phyloP scores from a whole-genome alignment of 768 basidiomycete genomes.

The Agaricus subrufescens region DNA sequence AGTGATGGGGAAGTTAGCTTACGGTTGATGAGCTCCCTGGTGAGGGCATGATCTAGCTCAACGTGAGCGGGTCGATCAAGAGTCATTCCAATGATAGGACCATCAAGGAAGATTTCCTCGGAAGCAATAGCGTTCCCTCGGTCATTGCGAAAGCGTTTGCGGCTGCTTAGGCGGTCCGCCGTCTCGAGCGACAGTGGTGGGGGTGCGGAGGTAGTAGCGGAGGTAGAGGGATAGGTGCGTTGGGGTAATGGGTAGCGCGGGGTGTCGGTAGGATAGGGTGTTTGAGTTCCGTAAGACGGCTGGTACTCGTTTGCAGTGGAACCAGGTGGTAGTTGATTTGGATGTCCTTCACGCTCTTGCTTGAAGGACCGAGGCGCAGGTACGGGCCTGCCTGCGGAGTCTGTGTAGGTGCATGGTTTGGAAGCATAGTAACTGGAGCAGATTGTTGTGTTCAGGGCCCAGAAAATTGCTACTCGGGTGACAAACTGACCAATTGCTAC shows the following conservation, averaged over 20 bases:
- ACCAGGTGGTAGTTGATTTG: slow-evolving; percentile 11
- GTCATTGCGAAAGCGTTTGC: slow-evolving; percentile 49
- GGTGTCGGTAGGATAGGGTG: slow-evolving; percentile 19
- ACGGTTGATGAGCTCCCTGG: slow-evolving; percentile 73
- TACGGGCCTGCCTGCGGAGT: slow-evolving; percentile 73
- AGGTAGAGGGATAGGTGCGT: slow-evolving; percentile 15
- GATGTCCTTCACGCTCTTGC: slow-evolving; percentile 22
- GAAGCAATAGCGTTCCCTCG: slow-evolving; percentile 31
- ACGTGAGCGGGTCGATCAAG: slow-evolving; percentile 38
- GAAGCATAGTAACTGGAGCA: slow-evolving; percentile 68
- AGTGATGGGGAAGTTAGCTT: slow-evolving; percentile 23
- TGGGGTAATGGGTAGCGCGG: slow-evolving; percentile 21
- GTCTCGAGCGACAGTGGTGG: slow-evolving; percentile 18
- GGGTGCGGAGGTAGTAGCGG: slow-evolving; percentile 13
- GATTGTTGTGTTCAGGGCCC: slow-evolving; percentile 11
- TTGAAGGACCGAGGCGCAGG: slow-evolving; percentile 60
- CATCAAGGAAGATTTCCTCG: slow-evolving; percentile 37
- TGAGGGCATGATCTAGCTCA: slow-evolving; percentile 57
- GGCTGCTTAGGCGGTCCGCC: slow-evolving; percentile 30
- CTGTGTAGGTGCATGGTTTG: slow-evolving; percentile 78
- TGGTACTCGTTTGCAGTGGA: slow-evolving; percentile 9
- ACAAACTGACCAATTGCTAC: slow-evolving; percentile 68
- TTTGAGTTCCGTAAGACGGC: slow-evolving; percentile 15
- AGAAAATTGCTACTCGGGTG: slow-evolving; percentile 1
- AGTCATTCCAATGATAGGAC: slow-evolving; percentile 28